A percentile compares a stretch with the other conserved stretches of the same genome.
These are phyloP conservation scores for Heritiera fomes DNA, from an alignment of 345 rosid genomes.

Conservation along the genomic window DNA sequence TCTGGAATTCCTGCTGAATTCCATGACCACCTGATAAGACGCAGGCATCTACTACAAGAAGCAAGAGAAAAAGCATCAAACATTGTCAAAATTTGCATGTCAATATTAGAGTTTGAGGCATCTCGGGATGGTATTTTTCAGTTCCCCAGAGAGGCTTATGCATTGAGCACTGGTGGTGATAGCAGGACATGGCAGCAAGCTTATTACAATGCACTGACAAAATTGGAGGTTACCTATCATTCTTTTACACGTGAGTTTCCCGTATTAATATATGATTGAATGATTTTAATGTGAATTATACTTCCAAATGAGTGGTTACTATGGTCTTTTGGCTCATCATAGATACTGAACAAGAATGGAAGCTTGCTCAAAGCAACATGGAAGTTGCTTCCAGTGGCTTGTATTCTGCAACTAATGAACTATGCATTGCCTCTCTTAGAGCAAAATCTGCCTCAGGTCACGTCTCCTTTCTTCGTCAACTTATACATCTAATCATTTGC, in stretches of 20 bases:
- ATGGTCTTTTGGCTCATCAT: constrained; percentile 26
- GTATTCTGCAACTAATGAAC: constrained; percentile 74
- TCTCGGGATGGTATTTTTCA: constrained; percentile 80
- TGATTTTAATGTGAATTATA: constrained; percentile 13
- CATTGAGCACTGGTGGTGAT: constrained; percentile 47
- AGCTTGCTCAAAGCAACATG: constrained; percentile 70
- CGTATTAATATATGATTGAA: constrained; percentile 24
- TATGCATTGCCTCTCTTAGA: constrained; percentile 66
- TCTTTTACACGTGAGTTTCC: constrained; percentile 72
- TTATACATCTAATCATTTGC: background rate
- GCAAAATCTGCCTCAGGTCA: constrained; percentile 90
- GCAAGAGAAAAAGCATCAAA: constrained; percentile 81
- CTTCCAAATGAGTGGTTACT: constrained; percentile 17
- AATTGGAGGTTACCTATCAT: constrained; percentile 71
- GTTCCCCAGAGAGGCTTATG: constrained; percentile 55
- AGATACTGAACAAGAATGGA: constrained; percentile 88
- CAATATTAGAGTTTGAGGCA: constrained; percentile 80
- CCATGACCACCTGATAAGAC: constrained; percentile 72
- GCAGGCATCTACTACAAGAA: constrained; percentile 69
- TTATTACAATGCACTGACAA: constrained; percentile 60
- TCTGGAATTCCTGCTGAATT: constrained; percentile 86
- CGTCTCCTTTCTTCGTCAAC: constrained; percentile 25
- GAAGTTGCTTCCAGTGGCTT: constrained; percentile 79
- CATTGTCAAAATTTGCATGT: constrained; percentile 68
- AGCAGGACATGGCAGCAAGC: constrained; percentile 79